Base-by-base conservation (phyloP, 1,284 basidiomycete genomes). In the Trametes pubescens region DNA sequence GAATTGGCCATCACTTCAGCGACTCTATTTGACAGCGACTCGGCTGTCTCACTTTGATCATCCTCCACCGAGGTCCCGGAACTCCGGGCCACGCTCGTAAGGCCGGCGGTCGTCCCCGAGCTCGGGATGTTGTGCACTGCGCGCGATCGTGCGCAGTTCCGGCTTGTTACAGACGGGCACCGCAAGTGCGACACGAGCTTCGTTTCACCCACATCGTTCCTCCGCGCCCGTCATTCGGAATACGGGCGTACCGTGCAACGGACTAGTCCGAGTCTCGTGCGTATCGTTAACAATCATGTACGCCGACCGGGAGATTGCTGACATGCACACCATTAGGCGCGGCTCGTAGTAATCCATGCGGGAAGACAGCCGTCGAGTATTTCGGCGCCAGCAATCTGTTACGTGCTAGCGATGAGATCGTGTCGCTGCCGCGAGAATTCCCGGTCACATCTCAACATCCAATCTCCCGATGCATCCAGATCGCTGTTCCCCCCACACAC, bases 381-480 rank as follows among this genome's bases (percentile, higher is more conserved):
- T 18, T 26, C 21, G 21, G 9, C 54, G n/a, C 11, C 32, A 32
- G n/a, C 49, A 38, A 52, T 14, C 4, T 13, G 16, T 11, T 35
- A 21, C n/a, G 53, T 34, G 9, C 26, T n/a, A 44, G 44, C 53
- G 60, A 61, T 51, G 13, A 21, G 48, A 61, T 61, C 60, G 44
- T 21, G 48, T 53, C 14, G 53, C 47, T 61, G 53, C 57, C 26
- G 52, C 58, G 37, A 43, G 38, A 51, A 32, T 26, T 7, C 24
- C 4, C 16, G 49, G 61, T 57, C 61, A 48, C 53, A 64, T 64
- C 64, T 61, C 48, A 38, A 43, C 63, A 59, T 57, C 29, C 49
- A 57, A 65, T 68, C 66, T 68, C 51, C 60, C 66, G 66, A 65
- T 65, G 53, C 58, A 29, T 35, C 37, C 51, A 55, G 54, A 44